A percentile compares a stretch with the other conserved stretches of the same genome.
These are phyloP conservation scores for Dioscorea zingiberensis DNA, from an alignment of 106 monocot genomes.

Conservation along the genomic window DNA sequence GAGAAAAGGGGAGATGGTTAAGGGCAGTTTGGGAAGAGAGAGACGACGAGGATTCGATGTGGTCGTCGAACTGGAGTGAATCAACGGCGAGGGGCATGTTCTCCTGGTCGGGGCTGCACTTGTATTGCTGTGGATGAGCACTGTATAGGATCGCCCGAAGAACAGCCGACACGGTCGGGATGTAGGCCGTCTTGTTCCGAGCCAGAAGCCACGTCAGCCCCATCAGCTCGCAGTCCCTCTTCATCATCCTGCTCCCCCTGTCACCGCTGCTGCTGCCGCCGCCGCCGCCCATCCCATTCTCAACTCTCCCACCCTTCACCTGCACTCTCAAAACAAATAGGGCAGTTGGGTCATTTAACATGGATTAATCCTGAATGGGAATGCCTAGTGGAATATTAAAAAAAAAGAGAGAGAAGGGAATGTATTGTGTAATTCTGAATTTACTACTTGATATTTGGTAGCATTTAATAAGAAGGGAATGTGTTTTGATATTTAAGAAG, in stretches of 20 bases:
- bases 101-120: conserved; percentile 87
- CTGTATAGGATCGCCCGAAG: conserved; percentile 33
- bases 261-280: conserved; percentile 9
- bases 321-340: neutral
- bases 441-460: no score
- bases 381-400: no score
- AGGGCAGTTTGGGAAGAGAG: conserved; percentile 7
- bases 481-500: no score
- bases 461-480: no score
- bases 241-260: conserved; percentile 24
- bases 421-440: no score
- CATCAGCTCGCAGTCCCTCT: conserved; percentile 45
- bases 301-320: neutral
- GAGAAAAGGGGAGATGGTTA: neutral
- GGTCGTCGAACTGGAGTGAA: conserved; percentile 81
- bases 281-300: no score
- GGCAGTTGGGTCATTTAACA: no score
- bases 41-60: conserved; percentile 7
- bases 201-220: conserved; percentile 46
- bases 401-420: no score
- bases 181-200: conserved; percentile 33
- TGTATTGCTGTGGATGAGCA: conserved; percentile 18
- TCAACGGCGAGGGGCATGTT: conserved; percentile 99
- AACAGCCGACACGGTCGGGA: conserved; percentile 46
- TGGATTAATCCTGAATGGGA: no score